A percentile compares a stretch with the other conserved stretches of the same genome.
phyloP scores from a whole-genome alignment of 1,284 basidiomycete species.

The Meira miltonrushii region DNA sequence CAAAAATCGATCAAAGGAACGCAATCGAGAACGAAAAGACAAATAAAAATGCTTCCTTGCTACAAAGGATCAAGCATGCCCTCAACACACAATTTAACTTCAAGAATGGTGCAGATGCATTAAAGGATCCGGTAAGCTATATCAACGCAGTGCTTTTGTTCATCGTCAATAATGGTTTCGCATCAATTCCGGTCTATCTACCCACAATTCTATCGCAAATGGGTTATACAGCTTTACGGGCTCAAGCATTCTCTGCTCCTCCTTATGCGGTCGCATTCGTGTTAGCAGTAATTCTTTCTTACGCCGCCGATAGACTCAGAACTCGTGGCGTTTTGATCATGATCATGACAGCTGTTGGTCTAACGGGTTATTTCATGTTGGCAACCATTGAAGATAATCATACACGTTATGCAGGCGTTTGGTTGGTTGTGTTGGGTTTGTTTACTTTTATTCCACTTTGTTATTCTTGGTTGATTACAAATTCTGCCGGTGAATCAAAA shows the following conservation, averaged over 20 bases:
- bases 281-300: constrained; percentile 21
- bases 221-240: constrained; percentile 30
- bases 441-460: constrained; percentile 42
- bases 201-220: constrained; percentile 42
- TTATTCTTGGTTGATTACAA: constrained; percentile 39
- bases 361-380: constrained; percentile 41
- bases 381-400: constrained; percentile 22
- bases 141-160: constrained; percentile 35
- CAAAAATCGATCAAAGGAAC: neutral
- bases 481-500: constrained; percentile 34
- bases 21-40: neutral
- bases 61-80: neutral
- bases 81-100: constrained; percentile 9
- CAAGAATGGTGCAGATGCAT: constrained; percentile 20
- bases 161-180: constrained; percentile 44
- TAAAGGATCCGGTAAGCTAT: constrained; percentile 37
- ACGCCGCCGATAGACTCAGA: constrained; percentile 25
- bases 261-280: constrained; percentile 43
- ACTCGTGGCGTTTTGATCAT: constrained; percentile 37
- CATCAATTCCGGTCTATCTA: constrained; percentile 42
- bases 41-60: neutral
- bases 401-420: constrained; percentile 27
- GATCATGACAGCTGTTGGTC: constrained; percentile 26
- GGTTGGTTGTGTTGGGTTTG: constrained; percentile 34
- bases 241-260: constrained; percentile 32